A percentile compares a stretch with the other conserved stretches of the same genome.
These are phyloP conservation scores for Puccinia polysora DNA, from an alignment of 1,284 basidiomycete genomes.

Conservation along the genomic window DNA sequence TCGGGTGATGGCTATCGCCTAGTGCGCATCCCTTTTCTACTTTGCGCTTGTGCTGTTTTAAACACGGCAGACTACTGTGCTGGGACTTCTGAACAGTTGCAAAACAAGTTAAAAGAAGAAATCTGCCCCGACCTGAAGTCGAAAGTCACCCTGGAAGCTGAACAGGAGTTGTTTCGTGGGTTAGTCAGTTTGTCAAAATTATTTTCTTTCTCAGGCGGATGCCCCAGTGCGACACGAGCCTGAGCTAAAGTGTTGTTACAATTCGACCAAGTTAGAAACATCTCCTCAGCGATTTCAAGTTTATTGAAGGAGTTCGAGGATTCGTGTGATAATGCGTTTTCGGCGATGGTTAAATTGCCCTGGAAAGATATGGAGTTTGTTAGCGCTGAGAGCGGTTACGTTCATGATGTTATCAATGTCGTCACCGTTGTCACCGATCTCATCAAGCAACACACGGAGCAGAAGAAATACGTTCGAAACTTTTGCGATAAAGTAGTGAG, in stretches of 20 bases:
- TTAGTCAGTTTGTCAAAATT: conserved; percentile 52
- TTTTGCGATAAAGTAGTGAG: conserved; percentile 84
- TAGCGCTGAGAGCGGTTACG: conserved; percentile 74
- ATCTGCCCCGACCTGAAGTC: conserved; percentile 70
- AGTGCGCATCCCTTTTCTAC: conserved; percentile 73
- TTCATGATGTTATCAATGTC: conserved; percentile 66
- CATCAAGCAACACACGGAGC: conserved; percentile 71
- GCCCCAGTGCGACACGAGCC: no score
- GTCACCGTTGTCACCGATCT: conserved; percentile 64
- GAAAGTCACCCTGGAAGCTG: conserved; percentile 72
- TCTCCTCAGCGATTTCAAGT: conserved; percentile 71
- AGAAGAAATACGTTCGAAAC: conserved; percentile 86
- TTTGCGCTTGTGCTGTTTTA: conserved; percentile 75
- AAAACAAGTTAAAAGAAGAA: conserved; percentile 81
- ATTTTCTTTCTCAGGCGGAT: background rate
- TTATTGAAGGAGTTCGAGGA: conserved; percentile 76
- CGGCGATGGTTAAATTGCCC: conserved; percentile 66
- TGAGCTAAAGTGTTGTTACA: no score
- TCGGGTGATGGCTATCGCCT: conserved; percentile 58
- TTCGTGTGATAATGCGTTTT: conserved; percentile 70
- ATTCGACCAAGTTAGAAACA: no score
- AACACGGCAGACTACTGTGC: conserved; percentile 99
- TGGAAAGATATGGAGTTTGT: conserved; percentile 66
- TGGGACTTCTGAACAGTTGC: conserved; percentile 79
- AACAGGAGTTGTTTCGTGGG: conserved; percentile 83